Evolutionary conservation across 495 filamentous ascomycete species (phyloP).

Genomic region (Hypoxylon cercidicola): DNA sequence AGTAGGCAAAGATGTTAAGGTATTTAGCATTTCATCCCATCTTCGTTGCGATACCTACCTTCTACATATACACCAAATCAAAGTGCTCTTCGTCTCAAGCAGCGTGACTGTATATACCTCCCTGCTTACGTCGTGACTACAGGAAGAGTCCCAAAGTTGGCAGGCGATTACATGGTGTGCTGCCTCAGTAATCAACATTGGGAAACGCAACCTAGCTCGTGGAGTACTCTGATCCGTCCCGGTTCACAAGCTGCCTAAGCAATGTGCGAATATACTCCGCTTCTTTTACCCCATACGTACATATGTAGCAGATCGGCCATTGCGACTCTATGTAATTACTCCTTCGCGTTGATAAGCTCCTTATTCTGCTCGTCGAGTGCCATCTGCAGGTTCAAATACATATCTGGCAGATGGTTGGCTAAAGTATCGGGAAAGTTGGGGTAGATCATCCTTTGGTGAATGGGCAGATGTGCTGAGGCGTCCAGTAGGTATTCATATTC

Average conservation of each 20-base stretch:
- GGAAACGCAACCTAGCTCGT: background rate
- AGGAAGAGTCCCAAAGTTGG: background rate
- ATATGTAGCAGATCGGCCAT: constrained; percentile 15
- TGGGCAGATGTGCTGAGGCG: constrained; percentile 14
- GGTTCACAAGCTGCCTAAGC: background rate
- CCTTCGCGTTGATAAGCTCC: constrained; percentile 26
- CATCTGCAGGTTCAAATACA: constrained; percentile 32
- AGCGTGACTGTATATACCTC: background rate
- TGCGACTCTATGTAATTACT: constrained; percentile 8
- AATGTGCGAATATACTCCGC: background rate
- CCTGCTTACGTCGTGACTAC: background rate
- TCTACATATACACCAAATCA: background rate
- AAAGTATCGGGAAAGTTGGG: constrained; percentile 31
- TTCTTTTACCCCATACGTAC: constrained; percentile 19
- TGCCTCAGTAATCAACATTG: constrained; percentile 7
- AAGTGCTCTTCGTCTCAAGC: background rate
- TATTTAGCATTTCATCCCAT: background rate
- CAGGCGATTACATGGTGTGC: constrained; percentile 1
- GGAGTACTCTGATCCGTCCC: background rate
- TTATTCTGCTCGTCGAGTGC: constrained; percentile 17
- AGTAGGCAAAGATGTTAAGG: constrained; percentile 1
- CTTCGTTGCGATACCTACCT: background rate
- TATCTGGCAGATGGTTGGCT: constrained; percentile 34
- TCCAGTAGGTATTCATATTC: constrained; percentile 4
- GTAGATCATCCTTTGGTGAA: constrained; percentile 29